phyloP scores from a whole-genome alignment of 2,329 filamentous ascomycete genomes.

The Epichloe amarillans region DNA sequence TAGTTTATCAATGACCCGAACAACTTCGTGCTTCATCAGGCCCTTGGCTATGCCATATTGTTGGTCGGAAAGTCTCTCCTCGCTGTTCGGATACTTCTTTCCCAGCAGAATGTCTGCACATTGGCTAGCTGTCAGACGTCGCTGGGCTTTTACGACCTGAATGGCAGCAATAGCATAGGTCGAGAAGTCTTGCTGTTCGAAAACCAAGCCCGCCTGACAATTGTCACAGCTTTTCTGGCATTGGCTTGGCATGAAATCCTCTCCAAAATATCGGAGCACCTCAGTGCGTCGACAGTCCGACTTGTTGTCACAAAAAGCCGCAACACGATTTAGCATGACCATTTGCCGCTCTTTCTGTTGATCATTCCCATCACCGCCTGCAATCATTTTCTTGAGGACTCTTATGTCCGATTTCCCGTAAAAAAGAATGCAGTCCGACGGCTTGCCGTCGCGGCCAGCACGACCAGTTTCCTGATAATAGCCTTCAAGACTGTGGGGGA shows the following conservation, averaged over 20 bases:
- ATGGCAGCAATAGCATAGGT: conserved; percentile 59
- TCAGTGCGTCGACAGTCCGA: conserved; percentile 78
- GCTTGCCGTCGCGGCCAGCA: conserved; percentile 79
- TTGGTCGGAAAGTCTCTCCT: conserved; percentile 37
- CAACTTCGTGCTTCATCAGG: conserved; percentile 61
- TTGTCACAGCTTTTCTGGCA: conserved; percentile 79
- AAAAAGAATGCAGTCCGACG: conserved; percentile 73
- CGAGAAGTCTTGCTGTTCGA: conserved; percentile 66
- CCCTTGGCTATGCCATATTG: conserved; percentile 56
- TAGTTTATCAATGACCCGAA: conserved; percentile 71
- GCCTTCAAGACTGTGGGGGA: conserved; percentile 90
- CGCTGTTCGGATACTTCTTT: conserved; percentile 45
- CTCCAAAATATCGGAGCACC: conserved; percentile 88
- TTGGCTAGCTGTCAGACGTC: conserved; percentile 58
- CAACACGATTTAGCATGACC: conserved; percentile 73
- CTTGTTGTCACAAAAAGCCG: conserved; percentile 80
- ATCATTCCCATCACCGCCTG: conserved; percentile 58
- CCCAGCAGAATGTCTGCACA: conserved; percentile 79
- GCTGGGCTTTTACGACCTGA: conserved; percentile 47
- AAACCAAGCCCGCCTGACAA: conserved; percentile 59
- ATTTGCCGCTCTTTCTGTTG: conserved; percentile 76
- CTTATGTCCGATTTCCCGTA: conserved; percentile 70
- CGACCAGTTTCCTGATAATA: conserved; percentile 98
- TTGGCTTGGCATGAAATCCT: conserved; percentile 57
- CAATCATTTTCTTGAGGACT: conserved; percentile 66